phyloP scores from a whole-genome alignment of 2,329 filamentous ascomycete genomes.

The Chaetomium sp. region DNA sequence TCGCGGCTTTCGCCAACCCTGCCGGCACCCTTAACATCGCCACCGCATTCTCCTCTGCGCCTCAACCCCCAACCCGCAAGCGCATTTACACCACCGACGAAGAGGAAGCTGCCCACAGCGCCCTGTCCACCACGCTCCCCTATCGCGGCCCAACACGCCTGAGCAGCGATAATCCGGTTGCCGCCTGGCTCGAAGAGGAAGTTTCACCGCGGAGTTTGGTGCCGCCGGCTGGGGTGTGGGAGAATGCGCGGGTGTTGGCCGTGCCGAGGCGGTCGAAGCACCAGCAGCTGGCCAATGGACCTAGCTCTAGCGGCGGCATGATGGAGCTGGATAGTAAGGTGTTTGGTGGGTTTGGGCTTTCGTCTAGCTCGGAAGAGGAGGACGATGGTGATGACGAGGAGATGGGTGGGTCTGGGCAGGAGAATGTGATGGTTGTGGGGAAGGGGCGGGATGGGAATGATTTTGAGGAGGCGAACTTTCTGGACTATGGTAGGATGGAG shows the following conservation, averaged over 20 bases:
- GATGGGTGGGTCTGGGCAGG: conserved; percentile 34
- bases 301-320: neutral
- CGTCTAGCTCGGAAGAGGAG: neutral
- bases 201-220: conserved; percentile 35
- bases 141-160: conserved; percentile 21
- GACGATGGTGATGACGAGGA: neutral
- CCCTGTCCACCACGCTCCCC: conserved; percentile 13
- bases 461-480: conserved; percentile 64
- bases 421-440: conserved; percentile 37
- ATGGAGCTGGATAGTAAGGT: no score
- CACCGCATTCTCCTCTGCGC: neutral
- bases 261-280: conserved; percentile 32
- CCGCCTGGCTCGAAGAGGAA: conserved; percentile 32
- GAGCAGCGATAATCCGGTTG: conserved; percentile 19
- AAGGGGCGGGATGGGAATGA: conserved; percentile 33
- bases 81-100: conserved; percentile 42
- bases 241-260: conserved; percentile 39
- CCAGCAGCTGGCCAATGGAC: neutral
- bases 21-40: conserved; percentile 10
- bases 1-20: neutral
- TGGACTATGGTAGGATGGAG: conserved; percentile 41
- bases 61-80: conserved; percentile 34
- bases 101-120: conserved; percentile 24
- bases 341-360: no score
- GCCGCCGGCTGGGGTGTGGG: conserved; percentile 29